These are phyloP conservation scores for Trichoderma asperellum DNA, from an alignment of 2,329 filamentous ascomycete species.

Conservation along the genomic window DNA sequence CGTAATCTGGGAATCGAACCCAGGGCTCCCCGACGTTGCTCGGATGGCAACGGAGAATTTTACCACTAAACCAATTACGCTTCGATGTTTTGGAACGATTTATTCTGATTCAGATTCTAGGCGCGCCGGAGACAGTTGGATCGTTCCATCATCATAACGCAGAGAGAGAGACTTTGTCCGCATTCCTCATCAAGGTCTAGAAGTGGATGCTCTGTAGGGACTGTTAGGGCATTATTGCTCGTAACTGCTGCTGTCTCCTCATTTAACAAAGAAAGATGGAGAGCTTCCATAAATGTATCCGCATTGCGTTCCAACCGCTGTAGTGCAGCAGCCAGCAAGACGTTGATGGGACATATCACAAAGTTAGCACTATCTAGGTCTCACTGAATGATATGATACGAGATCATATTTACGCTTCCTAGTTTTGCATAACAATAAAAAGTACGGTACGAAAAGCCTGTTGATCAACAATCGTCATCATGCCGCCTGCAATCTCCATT, in stretches of 20 bases:
- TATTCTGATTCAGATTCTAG: not conserved
- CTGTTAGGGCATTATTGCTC: not conserved
- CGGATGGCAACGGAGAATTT: constrained; percentile 33
- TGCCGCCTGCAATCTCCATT: not conserved
- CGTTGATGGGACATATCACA: not conserved
- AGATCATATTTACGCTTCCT: not conserved
- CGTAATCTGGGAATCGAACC: constrained; percentile 34
- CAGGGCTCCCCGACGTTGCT: constrained; percentile 31
- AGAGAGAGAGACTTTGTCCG: not conserved
- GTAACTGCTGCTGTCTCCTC: not conserved
- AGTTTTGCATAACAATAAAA: not conserved
- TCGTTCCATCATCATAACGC: not conserved
- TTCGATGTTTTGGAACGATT: not conserved
- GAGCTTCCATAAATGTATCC: too few relatives aligned
- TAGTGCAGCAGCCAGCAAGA: not conserved
- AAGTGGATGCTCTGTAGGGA: not conserved
- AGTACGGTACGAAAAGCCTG: not conserved
- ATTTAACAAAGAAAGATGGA: not conserved
- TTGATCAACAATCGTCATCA: not conserved
- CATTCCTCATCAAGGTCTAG: not conserved
- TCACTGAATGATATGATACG: not conserved
- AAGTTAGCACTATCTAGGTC: not conserved
- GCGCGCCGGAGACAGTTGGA: not conserved
- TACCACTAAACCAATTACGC: constrained; percentile 34
- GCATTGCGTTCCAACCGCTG: not conserved